phyloP scores from a whole-genome alignment of 1,139 yeast species.

The Ogataea hybrid region DNA sequence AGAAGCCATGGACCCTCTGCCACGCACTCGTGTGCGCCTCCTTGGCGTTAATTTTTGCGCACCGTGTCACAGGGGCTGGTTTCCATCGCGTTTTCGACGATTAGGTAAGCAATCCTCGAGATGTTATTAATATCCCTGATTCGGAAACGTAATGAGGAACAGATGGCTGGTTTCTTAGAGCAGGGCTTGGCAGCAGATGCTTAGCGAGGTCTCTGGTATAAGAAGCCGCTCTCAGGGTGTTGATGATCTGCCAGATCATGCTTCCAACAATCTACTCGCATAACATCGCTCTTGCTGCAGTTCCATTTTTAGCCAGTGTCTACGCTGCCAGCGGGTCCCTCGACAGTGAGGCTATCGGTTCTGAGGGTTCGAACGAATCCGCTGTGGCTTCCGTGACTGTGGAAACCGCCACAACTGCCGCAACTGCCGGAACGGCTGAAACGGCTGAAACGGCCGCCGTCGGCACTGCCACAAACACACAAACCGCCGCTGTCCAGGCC shows the following conservation, averaged over 20 bases:
- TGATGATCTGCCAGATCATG: conserved; percentile 3
- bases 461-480: conserved; percentile 4
- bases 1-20: too few relatives aligned
- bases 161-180: conserved; percentile 14
- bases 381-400: not conserved
- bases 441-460: conserved; percentile 1
- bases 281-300: conserved; percentile 9
- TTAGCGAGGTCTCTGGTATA: conserved; percentile 1
- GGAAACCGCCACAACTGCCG: not conserved
- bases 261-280: conserved; percentile 10
- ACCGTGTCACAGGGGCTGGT: conserved; percentile 8
- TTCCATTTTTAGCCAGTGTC: conserved; percentile 12
- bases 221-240: not conserved
- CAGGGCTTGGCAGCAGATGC: conserved; percentile 1
- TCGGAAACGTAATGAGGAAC: conserved; percentile 14
- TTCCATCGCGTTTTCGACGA: not conserved
- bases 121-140: conserved; percentile 14
- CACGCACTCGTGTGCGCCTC: not conserved
- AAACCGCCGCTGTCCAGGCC: conserved; percentile 1
- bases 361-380: not conserved
- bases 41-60: conserved; percentile 1
- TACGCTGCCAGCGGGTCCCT: conserved; percentile 14
- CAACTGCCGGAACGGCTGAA: not conserved
- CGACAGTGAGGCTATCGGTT: conserved; percentile 5
- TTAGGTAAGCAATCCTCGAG: not conserved